phyloP scores from a whole-genome alignment of 306 rosid species.

The Geum urbanum region DNA sequence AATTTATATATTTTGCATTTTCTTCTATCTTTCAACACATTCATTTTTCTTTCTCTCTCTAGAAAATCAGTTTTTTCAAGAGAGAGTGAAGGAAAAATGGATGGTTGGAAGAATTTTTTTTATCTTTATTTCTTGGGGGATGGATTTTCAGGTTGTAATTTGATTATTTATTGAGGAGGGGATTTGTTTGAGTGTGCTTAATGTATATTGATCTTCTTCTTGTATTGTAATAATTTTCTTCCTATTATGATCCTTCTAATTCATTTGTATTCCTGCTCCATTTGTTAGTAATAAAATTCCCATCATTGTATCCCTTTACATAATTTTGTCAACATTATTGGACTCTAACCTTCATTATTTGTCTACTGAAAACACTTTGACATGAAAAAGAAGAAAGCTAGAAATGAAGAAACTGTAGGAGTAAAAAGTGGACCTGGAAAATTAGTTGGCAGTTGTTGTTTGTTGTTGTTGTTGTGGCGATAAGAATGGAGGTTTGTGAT shows the following conservation, averaged over 20 bases:
- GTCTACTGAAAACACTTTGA: not conserved
- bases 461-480: constrained; percentile 7
- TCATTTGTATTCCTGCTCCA: constrained; percentile 30
- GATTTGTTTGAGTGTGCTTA: constrained; percentile 22
- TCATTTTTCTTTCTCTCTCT: constrained; percentile 16
- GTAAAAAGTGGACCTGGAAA: not conserved
- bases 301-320: constrained; percentile 16
- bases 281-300: constrained; percentile 23
- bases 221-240: constrained; percentile 15
- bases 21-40: not conserved
- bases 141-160: constrained; percentile 18
- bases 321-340: not conserved
- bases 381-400: not conserved
- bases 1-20: not conserved
- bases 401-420: not conserved
- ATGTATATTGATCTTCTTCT: constrained; percentile 19
- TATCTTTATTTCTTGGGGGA: constrained; percentile 7
- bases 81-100: constrained; percentile 10
- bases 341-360: not conserved
- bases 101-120: not conserved
- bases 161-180: constrained; percentile 10
- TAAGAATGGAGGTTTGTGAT: constrained; percentile 21
- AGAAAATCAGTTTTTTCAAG: constrained; percentile 4
- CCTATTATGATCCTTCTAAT: constrained; percentile 2
- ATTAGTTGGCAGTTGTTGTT: constrained; percentile 11